Evolutionary conservation across 106 monocot species (phyloP), one percentile per base, ranked within the genome.

Genomic region (Platanthera guangdongensis): DNA sequence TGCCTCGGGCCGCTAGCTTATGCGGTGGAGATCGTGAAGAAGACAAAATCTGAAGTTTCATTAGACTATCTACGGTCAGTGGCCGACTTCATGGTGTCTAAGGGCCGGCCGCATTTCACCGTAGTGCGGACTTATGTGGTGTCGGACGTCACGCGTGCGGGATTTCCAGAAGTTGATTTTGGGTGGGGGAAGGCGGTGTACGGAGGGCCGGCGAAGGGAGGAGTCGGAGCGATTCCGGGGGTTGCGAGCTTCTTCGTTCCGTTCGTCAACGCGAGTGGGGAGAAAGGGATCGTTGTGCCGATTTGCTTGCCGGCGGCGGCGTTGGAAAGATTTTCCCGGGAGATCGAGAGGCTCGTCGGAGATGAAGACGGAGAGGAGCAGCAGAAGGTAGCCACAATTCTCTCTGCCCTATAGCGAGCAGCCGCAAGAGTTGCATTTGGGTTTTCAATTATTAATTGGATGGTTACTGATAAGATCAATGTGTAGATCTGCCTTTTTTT

Each of bases 161-260:
- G 92, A 4, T 78, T 89, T 71, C 9, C 25, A 10, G 79, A 83
- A 3, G 77, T 92, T 59, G 84, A 89, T 62, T 87, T 81, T 68
- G 89, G 92, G 9, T 92, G 89, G 89, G 92, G 92, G 16, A 83
- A 84, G 83, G 75, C 87, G 4, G 78, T 57, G 55, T 86, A 87
- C 68, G 83, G 87, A n/a, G 85, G 85, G 0, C 85, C 87, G 47
- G 83, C 83, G 22, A 82, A 72, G 64, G 87, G 82, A 18, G 88
- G 81, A 0, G 83, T 82, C 0, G 88, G 83, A 32, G 78, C 80
- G 19, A 76, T 86, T 10, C 90, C 87, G 6, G 87, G 90, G 12
- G 71, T 90, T 48, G 87, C 85, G 6, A 86, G 84, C 50, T 89
- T 83, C 62, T 85, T 77, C 55, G 72, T 89, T 15, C 81, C 87